Evolutionary conservation across 2,329 filamentous ascomycete genomes (phyloP).

Genomic region (Talaromyces sp.): DNA sequence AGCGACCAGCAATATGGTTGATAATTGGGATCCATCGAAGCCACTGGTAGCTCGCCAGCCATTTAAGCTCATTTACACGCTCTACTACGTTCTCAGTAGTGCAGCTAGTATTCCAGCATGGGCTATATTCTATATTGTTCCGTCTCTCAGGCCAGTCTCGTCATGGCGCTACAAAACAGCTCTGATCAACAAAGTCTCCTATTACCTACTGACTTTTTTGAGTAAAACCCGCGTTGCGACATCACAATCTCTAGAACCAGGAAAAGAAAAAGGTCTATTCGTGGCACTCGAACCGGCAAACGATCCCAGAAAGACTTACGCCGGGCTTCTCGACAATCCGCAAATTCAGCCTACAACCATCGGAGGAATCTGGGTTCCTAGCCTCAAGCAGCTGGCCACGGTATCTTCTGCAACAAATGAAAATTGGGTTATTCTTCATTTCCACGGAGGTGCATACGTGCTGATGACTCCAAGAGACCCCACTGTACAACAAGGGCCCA

Average conservation of each 20-base stretch:
- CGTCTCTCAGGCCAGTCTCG: background rate
- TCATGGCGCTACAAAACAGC: conserved; percentile 13
- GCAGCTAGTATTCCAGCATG: background rate
- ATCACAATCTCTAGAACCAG: background rate
- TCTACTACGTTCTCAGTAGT: conserved; percentile 2
- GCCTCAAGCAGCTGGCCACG: background rate
- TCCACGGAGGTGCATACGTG: conserved; percentile 11
- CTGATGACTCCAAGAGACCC: background rate
- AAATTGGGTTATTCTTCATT: background rate
- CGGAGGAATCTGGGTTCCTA: conserved; percentile 8
- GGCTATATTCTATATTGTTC: background rate
- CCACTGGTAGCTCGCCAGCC: conserved; percentile 9
- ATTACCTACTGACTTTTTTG: background rate
- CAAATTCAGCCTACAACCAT: conserved; percentile 3
- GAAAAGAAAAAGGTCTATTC: background rate
- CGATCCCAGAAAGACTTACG: background rate
- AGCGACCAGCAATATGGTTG: background rate
- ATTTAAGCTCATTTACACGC: background rate
- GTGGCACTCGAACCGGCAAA: background rate
- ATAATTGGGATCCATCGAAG: conserved; percentile 8
- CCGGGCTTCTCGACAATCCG: conserved; percentile 3
- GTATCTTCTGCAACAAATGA: background rate
- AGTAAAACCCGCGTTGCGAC: background rate
- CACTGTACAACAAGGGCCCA: background rate
- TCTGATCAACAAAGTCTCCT: background rate